A percentile compares a stretch with the other conserved stretches of the same genome.
Conservation (phyloP, 768 basidiomycete genomes). For the Crucibulum laeve region DNA sequence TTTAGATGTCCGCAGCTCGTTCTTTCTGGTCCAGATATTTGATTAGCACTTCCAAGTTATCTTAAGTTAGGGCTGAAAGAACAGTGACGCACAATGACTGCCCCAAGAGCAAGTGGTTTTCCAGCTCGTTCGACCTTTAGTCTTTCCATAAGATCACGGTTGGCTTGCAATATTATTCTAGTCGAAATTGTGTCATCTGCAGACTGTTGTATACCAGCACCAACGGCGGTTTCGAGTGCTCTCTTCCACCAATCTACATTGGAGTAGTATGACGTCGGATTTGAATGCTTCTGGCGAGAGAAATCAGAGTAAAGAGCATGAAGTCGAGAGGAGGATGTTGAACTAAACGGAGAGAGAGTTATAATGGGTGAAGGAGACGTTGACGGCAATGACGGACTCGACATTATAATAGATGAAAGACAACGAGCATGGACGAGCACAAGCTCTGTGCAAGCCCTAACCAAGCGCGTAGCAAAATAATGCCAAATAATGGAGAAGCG, state of each 20-base stretch:
- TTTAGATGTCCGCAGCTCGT: slow-evolving; percentile 51
- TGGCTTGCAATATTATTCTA: slow-evolving; percentile 57
- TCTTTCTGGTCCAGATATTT: slow-evolving; percentile 48
- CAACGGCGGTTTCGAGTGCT: slow-evolving; percentile 58
- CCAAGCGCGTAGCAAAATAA: too few relatives aligned
- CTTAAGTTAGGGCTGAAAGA: slow-evolving; percentile 2
- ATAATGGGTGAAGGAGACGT: slow-evolving; percentile 12
- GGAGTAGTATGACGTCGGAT: slow-evolving; percentile 76
- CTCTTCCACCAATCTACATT: slow-evolving; percentile 88
- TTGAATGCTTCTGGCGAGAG: slow-evolving; percentile 76
- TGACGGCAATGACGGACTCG: slow-evolving; percentile 10
- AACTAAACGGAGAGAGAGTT: slow-evolving; percentile 40
- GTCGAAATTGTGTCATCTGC: slow-evolving; percentile 22
- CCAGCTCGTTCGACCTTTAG: slow-evolving; percentile 67
- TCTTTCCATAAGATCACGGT: slow-evolving; percentile 48
- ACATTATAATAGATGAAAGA: too few relatives aligned
- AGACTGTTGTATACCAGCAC: slow-evolving; percentile 47
- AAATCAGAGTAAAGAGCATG: slow-evolving; percentile 88
- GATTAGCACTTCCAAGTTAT: slow-evolving; percentile 16
- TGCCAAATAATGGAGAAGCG: too few relatives aligned
- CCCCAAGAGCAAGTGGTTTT: slow-evolving; percentile 67
- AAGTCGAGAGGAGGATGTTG: slow-evolving; percentile 50
- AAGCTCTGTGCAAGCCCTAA: too few relatives aligned
- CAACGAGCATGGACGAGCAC: too few relatives aligned
- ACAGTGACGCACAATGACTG: slow-evolving; percentile 62